These are phyloP conservation scores for Suillus brevipes DNA, from an alignment of 768 basidiomycete genomes.

Conservation along the genomic window DNA sequence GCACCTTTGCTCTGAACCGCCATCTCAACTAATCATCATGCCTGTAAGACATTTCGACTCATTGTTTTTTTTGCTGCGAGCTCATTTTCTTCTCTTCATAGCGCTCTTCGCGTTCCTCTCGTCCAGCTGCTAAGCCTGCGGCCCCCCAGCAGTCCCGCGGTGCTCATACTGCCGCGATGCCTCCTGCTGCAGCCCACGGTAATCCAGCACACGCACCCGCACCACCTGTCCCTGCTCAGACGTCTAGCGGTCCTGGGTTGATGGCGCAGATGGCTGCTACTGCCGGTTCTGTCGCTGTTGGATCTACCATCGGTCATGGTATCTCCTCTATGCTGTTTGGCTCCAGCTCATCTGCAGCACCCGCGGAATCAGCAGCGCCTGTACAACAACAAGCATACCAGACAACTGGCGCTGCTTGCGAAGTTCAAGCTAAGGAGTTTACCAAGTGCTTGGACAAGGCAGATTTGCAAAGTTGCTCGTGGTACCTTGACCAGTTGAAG, in stretches of 20 bases:
- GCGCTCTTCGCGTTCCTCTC: slow-evolving; percentile 80
- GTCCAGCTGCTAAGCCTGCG: slow-evolving; percentile 54
- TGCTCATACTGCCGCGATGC: slow-evolving; percentile 52
- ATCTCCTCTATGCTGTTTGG: slow-evolving; percentile 89
- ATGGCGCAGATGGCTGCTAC: slow-evolving; percentile 86
- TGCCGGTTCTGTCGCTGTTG: slow-evolving; percentile 86
- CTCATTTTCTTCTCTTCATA: slow-evolving; percentile 25
- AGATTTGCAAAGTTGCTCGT: slow-evolving; percentile 75
- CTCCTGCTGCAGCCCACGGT: slow-evolving; percentile 40
- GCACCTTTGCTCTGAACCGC: slow-evolving; percentile 20
- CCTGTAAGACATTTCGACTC: slow-evolving; percentile 41
- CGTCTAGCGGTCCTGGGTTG: slow-evolving; percentile 64
- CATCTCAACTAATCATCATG: slow-evolving; percentile 37
- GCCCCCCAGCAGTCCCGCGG: slow-evolving; percentile 49
- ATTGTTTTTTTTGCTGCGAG: background rate
- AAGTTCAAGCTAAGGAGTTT: slow-evolving; percentile 85
- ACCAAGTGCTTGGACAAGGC: slow-evolving; percentile 83
- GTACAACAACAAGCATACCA: slow-evolving; percentile 47
- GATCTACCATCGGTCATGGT: slow-evolving; percentile 89
- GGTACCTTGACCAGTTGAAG: slow-evolving; percentile 88
- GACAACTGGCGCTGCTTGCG: slow-evolving; percentile 55
- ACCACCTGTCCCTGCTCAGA: slow-evolving; percentile 38
- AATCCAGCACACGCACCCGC: slow-evolving; percentile 45
- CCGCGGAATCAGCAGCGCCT: slow-evolving; percentile 52
- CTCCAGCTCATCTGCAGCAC: slow-evolving; percentile 46